phyloP scores from a whole-genome alignment of 169 alveolate species.

The Plasmodium sp. region DNA sequence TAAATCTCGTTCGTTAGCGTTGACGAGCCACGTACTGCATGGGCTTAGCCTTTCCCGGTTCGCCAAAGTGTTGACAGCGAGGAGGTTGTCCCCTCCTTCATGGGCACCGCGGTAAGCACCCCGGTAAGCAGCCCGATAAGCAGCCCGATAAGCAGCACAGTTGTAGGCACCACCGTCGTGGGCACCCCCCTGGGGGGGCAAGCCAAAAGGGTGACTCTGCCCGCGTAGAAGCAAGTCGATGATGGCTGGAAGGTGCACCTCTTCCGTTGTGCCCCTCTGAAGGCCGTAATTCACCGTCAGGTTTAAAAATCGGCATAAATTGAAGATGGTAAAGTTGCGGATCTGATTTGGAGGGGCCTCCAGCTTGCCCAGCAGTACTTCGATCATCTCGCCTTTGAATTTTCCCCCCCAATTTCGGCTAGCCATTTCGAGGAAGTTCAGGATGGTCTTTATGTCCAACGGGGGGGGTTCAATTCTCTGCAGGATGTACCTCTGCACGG shows the following conservation, averaged over 20 bases:
- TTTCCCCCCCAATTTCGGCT: background rate
- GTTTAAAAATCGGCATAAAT: conserved; percentile 38
- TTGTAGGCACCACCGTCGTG: background rate
- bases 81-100: background rate
- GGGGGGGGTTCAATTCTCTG: background rate
- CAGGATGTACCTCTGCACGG: background rate
- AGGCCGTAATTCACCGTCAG: conserved; percentile 10
- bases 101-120: background rate
- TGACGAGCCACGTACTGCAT: conserved; percentile 20
- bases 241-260: background rate
- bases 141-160: background rate
- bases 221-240: background rate
- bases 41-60: background rate
- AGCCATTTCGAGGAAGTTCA: background rate
- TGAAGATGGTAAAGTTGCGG: conserved; percentile 21
- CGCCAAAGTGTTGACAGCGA: background rate
- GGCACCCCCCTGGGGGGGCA: background rate
- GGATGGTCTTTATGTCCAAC: background rate
- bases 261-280: background rate
- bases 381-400: background rate
- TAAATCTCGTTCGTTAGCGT: conserved; percentile 26
- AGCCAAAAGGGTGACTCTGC: background rate
- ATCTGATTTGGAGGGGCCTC: background rate
- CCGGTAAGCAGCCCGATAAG: background rate
- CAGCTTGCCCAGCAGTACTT: background rate